Conservation (phyloP, 139 green algal genomes). For the Chlamydomonas asymmetrica region DNA sequence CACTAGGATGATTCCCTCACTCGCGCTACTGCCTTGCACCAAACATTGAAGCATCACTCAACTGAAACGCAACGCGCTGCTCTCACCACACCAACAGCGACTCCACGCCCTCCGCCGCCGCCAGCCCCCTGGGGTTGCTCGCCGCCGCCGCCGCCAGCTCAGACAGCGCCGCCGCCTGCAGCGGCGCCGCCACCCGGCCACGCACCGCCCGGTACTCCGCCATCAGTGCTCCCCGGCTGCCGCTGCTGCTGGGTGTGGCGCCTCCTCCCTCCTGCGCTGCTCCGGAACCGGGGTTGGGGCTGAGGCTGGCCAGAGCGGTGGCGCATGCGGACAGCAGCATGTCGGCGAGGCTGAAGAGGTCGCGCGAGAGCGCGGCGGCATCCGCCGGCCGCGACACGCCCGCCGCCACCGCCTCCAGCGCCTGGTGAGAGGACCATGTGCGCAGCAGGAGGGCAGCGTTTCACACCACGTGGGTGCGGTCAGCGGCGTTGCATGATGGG, state of each 20-base stretch:
- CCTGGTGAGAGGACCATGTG: constrained; percentile 12
- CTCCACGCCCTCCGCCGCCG: background rate
- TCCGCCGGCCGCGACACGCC: background rate
- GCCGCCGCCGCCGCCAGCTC: constrained; percentile 13
- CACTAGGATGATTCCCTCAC: no score
- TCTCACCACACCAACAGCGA: constrained; percentile 3
- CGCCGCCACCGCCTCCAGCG: background rate
- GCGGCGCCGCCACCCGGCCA: background rate
- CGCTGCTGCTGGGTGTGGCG: background rate
- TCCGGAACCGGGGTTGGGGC: background rate
- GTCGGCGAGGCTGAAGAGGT: constrained; percentile 27
- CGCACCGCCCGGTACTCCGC: constrained; percentile 20
- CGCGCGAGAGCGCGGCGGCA: constrained; percentile 21
- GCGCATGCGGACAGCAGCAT: constrained; percentile 33
- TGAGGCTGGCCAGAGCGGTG: constrained; percentile 9
- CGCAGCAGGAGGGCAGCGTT: no score
- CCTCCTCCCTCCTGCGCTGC: background rate
- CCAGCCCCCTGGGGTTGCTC: no score
- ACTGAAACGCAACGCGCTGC: no score
- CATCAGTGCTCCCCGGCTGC: background rate
- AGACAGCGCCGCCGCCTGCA: constrained; percentile 25
- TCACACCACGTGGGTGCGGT: no score
- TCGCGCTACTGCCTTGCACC: no score
- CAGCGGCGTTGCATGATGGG: no score
- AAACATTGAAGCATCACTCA: no score